These are phyloP conservation scores for Oryza meyeriana DNA, from an alignment of 176 grass and related monocot genomes.

Conservation along the genomic window DNA sequence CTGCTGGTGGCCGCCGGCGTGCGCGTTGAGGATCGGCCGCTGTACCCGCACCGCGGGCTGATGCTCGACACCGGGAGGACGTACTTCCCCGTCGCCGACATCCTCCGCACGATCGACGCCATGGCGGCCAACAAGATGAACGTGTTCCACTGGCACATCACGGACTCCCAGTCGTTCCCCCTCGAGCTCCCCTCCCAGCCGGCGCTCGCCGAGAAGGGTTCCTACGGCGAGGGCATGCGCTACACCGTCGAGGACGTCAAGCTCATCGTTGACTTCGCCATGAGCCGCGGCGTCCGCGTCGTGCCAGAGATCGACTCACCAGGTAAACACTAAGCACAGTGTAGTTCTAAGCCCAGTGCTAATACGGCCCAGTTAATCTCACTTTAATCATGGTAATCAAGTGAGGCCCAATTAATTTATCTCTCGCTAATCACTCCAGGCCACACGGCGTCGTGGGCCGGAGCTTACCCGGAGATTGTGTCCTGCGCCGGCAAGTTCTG, in stretches of 20 bases:
- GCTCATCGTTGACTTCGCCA: slow-evolving; percentile 61
- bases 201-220: slow-evolving; percentile 55
- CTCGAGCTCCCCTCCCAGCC: slow-evolving; percentile 74
- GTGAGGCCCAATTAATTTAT: neutral
- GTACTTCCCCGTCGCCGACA: slow-evolving; percentile 64
- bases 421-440: slow-evolving; percentile 19
- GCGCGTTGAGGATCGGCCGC: slow-evolving; percentile 55
- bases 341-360: neutral
- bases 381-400: neutral
- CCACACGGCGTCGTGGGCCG: slow-evolving; percentile 81
- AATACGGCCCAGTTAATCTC: neutral
- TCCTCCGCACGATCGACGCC: slow-evolving; percentile 77
- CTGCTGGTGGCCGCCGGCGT: slow-evolving; percentile 51
- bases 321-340: slow-evolving; percentile 31
- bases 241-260: slow-evolving; percentile 69
- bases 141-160: slow-evolving; percentile 99
- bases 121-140: slow-evolving; percentile 97
- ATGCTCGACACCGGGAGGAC: slow-evolving; percentile 73
- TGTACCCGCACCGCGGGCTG: slow-evolving; percentile 75
- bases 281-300: slow-evolving; percentile 63
- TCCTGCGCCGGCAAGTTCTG: slow-evolving; percentile 74
- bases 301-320: slow-evolving; percentile 91
- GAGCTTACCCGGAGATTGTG: slow-evolving; percentile 68
- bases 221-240: slow-evolving; percentile 64
- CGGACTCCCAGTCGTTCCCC: slow-evolving; percentile 91